Conservation (phyloP, 345 rosid species). For the Citrus mangshanensis region DNA sequence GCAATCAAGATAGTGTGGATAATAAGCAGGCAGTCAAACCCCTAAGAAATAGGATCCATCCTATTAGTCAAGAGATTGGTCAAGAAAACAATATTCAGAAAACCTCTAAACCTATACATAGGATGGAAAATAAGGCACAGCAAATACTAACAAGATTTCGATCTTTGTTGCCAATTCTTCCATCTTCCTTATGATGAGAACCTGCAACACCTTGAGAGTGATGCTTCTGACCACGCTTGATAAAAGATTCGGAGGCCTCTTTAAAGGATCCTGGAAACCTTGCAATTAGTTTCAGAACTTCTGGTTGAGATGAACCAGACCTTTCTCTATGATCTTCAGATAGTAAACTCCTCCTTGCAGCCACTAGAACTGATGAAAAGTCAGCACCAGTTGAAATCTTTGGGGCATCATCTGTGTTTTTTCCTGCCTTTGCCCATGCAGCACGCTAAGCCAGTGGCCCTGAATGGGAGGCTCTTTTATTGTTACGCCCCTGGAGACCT, state of each 20-base stretch:
- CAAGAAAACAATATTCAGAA: background rate
- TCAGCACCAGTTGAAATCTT: conserved; percentile 57
- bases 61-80: background rate
- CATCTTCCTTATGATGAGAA: conserved; percentile 54
- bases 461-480: conserved; percentile 85
- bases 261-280: conserved; percentile 93
- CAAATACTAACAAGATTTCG: conserved; percentile 67
- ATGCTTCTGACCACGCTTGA: conserved; percentile 54
- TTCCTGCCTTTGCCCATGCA: conserved; percentile 68
- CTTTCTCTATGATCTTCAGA: conserved; percentile 55
- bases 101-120: background rate
- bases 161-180: conserved; percentile 57
- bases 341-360: conserved; percentile 56
- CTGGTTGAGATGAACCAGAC: conserved; percentile 43
- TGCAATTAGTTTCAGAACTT: conserved; percentile 56
- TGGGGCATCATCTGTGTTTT: conserved; percentile 61
- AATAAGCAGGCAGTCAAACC: background rate
- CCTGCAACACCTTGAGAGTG: conserved; percentile 30
- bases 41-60: background rate
- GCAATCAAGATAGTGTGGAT: background rate
- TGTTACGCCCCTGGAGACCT: conserved; percentile 58
- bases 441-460: conserved; percentile 85
- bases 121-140: background rate
- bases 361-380: conserved; percentile 46
- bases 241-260: conserved; percentile 63